Conservation (phyloP, 1,284 basidiomycete species). For the Trichosporon sp. region DNA sequence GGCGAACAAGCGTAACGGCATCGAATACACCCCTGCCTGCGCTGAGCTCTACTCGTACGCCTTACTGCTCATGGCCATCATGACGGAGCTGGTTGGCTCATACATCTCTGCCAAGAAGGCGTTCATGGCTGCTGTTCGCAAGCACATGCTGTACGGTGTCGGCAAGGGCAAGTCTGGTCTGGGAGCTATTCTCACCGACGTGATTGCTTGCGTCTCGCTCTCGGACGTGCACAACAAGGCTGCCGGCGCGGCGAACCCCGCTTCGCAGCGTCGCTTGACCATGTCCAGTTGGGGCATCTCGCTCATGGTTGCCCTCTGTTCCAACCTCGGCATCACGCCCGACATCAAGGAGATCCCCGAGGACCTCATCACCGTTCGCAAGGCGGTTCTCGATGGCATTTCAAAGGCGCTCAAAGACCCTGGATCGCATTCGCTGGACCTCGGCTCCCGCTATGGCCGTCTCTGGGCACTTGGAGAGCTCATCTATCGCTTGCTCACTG, state of each 20-base stretch:
- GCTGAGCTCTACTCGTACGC: slow-evolving; percentile 52
- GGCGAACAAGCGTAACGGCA: slow-evolving; percentile 10
- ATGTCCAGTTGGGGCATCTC: slow-evolving; percentile 79
- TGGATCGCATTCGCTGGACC: slow-evolving; percentile 54
- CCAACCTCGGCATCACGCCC: slow-evolving; percentile 59
- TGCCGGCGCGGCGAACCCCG: not conserved
- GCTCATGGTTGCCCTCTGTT: slow-evolving; percentile 82
- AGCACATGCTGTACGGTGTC: slow-evolving; percentile 59
- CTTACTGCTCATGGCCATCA: slow-evolving; percentile 83
- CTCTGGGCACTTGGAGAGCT: slow-evolving; percentile 82
- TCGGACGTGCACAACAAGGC: slow-evolving; percentile 16
- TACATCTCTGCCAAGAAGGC: slow-evolving; percentile 86
- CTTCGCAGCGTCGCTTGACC: slow-evolving; percentile 48
- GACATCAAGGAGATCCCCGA: slow-evolving; percentile 70
- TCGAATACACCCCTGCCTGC: slow-evolving; percentile 1
- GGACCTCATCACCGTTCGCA: slow-evolving; percentile 78
- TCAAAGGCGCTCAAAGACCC: slow-evolving; percentile 81
- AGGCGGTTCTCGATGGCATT: slow-evolving; percentile 82
- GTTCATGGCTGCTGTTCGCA: slow-evolving; percentile 64
- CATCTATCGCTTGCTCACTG: slow-evolving; percentile 78
- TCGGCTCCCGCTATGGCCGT: slow-evolving; percentile 79
- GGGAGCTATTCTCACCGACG: slow-evolving; percentile 61
- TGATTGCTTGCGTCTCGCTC: slow-evolving; percentile 70
- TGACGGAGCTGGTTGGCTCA: slow-evolving; percentile 88
- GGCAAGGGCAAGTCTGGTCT: slow-evolving; percentile 25